These are phyloP conservation scores for Geotrichum australiense DNA, from an alignment of 1,139 yeast species.

Conservation along the genomic window DNA sequence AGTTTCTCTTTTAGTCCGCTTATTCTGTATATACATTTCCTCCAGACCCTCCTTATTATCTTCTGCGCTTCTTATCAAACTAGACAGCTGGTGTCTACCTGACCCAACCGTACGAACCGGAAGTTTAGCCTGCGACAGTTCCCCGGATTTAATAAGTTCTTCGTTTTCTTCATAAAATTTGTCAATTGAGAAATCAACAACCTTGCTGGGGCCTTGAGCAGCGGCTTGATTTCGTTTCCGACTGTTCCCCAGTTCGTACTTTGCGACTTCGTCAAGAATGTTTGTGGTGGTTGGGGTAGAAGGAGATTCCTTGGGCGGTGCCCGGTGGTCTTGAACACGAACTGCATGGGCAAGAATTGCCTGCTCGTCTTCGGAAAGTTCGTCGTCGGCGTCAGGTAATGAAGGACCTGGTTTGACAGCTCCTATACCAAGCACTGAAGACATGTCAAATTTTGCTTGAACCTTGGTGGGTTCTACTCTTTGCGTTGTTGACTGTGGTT, in stretches of 20 bases:
- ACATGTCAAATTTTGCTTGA: conserved; percentile 2
- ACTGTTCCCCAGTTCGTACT: conserved; percentile 12
- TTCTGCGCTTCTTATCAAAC: conserved; percentile 28
- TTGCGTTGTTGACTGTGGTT: background rate
- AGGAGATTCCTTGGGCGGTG: conserved; percentile 12
- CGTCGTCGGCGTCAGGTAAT: conserved; percentile 5
- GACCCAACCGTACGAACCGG: conserved; percentile 29
- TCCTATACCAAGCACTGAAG: conserved; percentile 10
- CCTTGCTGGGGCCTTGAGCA: conserved; percentile 10
- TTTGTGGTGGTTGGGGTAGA: background rate
- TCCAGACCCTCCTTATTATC: conserved; percentile 29
- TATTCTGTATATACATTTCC: conserved; percentile 25
- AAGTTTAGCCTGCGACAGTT: conserved; percentile 23
- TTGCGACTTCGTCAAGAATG: conserved; percentile 7
- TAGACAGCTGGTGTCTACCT: conserved; percentile 29
- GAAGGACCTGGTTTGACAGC: conserved; percentile 12
- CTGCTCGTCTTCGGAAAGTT: conserved; percentile 7
- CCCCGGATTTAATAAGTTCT: conserved; percentile 22
- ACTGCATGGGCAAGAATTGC: background rate
- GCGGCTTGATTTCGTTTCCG: conserved; percentile 6
- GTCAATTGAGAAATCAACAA: conserved; percentile 29
- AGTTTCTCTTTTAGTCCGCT: conserved; percentile 24
- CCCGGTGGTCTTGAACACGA: too few species aligned
- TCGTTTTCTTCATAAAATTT: conserved; percentile 27
- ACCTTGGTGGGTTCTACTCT: conserved; percentile 2